Evolutionary conservation across 2,329 filamentous ascomycete genomes (phyloP), one percentile per base, ranked within the genome.

Genomic region (Myriosclerotinia scirpicola): DNA sequence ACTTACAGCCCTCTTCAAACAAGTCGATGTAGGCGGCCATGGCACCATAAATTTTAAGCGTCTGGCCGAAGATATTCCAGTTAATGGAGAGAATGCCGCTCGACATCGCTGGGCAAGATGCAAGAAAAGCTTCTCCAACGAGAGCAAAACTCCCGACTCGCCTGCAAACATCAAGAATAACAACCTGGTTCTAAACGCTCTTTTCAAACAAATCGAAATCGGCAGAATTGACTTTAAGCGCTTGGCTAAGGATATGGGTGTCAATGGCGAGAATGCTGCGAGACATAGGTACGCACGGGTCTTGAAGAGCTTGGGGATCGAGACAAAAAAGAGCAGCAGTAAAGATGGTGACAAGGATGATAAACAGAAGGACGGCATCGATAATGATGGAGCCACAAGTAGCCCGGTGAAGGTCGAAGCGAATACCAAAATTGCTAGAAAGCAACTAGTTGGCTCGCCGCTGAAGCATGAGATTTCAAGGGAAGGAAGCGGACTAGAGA

Each of bases 1-100:
- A 12, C 58, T 60, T 3, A 26, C 20, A 5, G 58, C 58, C 9
- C 58, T 60, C n/a, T 60, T 60, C n/a, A 50, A 50, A 26, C 58
- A 60, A 8, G 38, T 60, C 5, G 58, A 50, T 40, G n/a, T 50
- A 11, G 44, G 58, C 4, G 44, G 44, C 12, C 34, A 22, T 12
- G 30, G 44, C 4, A 36, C 20, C 4, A 50, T 60, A 30, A 12
- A 60, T n/a, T 50, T 60, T 44, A 60, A 50, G 7, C 44, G 30
- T 12, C 34, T 60, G 6, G 58, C 58, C 14, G 34, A 50, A 14
- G 58, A 60, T 17, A 60, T 60, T 3, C 30, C 30, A 7, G 44
- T 60, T 2, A 50, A 20, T 38, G 44, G 58, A 5, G 30, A 60
- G 2, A 60, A 60, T 60, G 58, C 58, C 4, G 56, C 56, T 14